These are phyloP conservation scores for Dactylellina haptotyla DNA, from an alignment of 2,329 filamentous ascomycete genomes.

Conservation along the genomic window DNA sequence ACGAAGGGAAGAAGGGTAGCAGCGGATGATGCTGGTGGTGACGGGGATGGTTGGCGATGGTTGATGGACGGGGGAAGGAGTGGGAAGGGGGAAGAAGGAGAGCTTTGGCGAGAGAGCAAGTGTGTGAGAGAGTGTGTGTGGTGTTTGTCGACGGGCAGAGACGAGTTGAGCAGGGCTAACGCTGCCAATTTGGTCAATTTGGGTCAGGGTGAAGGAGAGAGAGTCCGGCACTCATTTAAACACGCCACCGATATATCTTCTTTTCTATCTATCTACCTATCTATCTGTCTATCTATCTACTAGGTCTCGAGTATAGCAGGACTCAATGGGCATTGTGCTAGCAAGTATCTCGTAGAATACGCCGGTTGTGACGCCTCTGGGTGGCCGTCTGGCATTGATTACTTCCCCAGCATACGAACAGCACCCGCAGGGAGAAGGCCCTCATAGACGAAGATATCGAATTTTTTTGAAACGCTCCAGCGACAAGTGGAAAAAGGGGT, in stretches of 20 bases:
- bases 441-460: constrained; percentile 3
- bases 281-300: not conserved
- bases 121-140: not conserved
- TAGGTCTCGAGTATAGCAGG: too few species aligned
- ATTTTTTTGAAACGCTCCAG: constrained; percentile 25
- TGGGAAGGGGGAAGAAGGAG: constrained; percentile 6
- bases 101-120: constrained; percentile 13
- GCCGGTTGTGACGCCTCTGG: not conserved
- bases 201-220: constrained; percentile 48
- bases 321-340: too few species aligned
- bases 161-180: constrained; percentile 15
- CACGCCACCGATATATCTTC: too few species aligned
- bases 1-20: constrained; percentile 18
- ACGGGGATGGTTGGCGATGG: constrained; percentile 38
- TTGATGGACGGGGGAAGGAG: not conserved
- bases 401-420: not conserved
- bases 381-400: not conserved
- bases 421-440: not conserved
- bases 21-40: not conserved
- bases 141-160: constrained; percentile 33
- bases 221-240: not conserved
- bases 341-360: too few species aligned
- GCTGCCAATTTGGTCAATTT: constrained; percentile 38
- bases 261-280: not conserved
- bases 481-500: constrained; percentile 29